A percentile compares a stretch with the other conserved stretches of the same genome.
These are phyloP conservation scores for Thelephora aurantiotincta DNA, from an alignment of 768 basidiomycete species.

Conservation along the genomic window DNA sequence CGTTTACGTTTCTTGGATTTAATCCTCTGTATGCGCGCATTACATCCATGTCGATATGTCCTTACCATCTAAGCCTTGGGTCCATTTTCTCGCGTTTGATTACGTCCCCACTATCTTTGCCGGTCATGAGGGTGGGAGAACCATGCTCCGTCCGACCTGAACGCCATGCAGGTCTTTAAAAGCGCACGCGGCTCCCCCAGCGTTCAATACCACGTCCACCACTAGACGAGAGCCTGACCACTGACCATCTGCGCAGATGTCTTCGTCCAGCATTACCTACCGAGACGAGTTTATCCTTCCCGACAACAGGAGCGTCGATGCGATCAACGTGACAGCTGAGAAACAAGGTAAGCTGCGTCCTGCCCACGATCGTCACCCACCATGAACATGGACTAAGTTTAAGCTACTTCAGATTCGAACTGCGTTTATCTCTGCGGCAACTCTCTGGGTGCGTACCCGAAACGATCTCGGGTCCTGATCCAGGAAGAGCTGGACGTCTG, in stretches of 20 bases:
- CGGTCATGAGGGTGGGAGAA: too few relatives aligned
- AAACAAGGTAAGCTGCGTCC: conserved; percentile 5
- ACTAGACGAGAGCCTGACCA: too few relatives aligned
- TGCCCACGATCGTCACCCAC: conserved; percentile 5
- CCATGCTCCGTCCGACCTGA: too few relatives aligned
- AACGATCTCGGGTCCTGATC: conserved; percentile 55
- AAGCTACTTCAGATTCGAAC: conserved; percentile 21
- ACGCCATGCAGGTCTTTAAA: too few relatives aligned
- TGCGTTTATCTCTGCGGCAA: conserved; percentile 92
- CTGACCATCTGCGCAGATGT: not conserved
- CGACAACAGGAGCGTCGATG: conserved; percentile 34
- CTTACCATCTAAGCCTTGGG: too few relatives aligned
- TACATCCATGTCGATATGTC: too few relatives aligned
- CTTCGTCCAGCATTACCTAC: not conserved
- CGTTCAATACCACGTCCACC: too few relatives aligned
- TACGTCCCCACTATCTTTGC: too few relatives aligned
- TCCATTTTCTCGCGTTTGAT: too few relatives aligned
- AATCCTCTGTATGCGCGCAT: too few relatives aligned
- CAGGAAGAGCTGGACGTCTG: conserved; percentile 78
- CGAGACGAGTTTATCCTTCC: conserved; percentile 18
- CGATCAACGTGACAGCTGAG: conserved; percentile 13
- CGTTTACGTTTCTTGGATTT: too few relatives aligned
- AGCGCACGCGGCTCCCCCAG: too few relatives aligned
- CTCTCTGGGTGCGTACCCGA: conserved; percentile 77
- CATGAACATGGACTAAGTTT: conserved; percentile 12